Percentiles rank a stretch among this genome's conserved stretches.
phyloP scores from a whole-genome alignment of 768 basidiomycete species.

The Leccinellum albellum region DNA sequence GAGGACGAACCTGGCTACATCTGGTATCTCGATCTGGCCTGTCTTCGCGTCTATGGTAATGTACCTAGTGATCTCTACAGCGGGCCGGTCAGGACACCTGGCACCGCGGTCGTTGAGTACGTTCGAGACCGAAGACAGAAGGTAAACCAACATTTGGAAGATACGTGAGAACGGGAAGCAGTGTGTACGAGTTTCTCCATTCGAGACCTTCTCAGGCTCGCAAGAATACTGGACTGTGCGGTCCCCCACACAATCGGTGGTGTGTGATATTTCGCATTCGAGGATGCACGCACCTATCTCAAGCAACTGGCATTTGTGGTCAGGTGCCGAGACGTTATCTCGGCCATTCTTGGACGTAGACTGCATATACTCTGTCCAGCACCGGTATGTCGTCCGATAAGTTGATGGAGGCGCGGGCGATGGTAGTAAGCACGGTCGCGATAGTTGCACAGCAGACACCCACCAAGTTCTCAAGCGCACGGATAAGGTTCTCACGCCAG shows the following conservation, averaged over 20 bases:
- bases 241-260: not conserved
- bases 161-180: slow-evolving; percentile 77
- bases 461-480: slow-evolving; percentile 18
- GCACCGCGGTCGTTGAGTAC: slow-evolving; percentile 5
- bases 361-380: not conserved
- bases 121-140: not conserved
- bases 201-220: slow-evolving; percentile 32
- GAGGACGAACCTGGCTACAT: slow-evolving; percentile 37
- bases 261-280: slow-evolving; percentile 2
- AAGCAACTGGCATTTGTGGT: slow-evolving; percentile 51
- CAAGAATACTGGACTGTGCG: slow-evolving; percentile 60
- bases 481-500: slow-evolving; percentile 23
- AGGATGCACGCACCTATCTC: slow-evolving; percentile 45
- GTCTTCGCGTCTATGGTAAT: slow-evolving; percentile 44
- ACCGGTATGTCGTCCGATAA: not conserved
- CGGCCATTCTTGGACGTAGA: slow-evolving; percentile 4
- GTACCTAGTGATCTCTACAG: slow-evolving; percentile 67
- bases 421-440: not conserved
- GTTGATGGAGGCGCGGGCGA: not conserved
- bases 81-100: slow-evolving; percentile 65
- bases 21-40: slow-evolving; percentile 50
- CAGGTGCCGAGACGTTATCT: not conserved
- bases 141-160: slow-evolving; percentile 57
- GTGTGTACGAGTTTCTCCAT: slow-evolving; percentile 35
- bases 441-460: not conserved